phyloP scores from a whole-genome alignment of 441 rosid species.

The Pelargonium cotyledonis region DNA sequence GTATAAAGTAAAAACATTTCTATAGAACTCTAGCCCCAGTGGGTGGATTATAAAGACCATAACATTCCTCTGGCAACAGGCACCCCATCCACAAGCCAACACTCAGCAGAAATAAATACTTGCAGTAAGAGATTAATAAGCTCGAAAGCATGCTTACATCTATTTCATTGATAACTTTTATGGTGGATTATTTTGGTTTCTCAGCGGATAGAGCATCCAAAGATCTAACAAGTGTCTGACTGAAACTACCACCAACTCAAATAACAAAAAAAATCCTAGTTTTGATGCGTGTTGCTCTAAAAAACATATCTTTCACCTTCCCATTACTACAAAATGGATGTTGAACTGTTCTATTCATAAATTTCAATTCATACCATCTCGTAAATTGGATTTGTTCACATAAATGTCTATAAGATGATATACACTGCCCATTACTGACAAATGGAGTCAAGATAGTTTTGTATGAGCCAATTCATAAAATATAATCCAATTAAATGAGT shows the following conservation, averaged over 20 bases:
- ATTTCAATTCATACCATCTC: background rate
- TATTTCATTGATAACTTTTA: background rate
- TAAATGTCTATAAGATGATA: background rate
- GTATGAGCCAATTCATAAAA: background rate
- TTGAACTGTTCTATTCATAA: background rate
- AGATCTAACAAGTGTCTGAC: background rate
- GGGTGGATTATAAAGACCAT: background rate
- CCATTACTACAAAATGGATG: background rate
- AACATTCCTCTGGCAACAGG: background rate
- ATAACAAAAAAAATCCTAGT: background rate
- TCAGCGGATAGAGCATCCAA: background rate
- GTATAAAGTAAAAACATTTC: background rate
- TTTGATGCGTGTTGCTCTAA: background rate
- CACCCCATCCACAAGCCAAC: background rate
- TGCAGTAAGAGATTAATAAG: background rate
- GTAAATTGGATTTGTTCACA: background rate
- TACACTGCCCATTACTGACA: background rate
- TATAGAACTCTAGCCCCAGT: background rate
- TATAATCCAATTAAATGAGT: background rate
- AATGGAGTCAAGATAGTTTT: background rate
- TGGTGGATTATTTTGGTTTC: too few relatives aligned
- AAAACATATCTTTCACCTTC: background rate
- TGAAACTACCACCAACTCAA: background rate
- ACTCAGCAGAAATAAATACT: background rate
- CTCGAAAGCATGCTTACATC: background rate